Conservation (phyloP, 192 early-diverging fungal genomes). For the Podila epigama region DNA sequence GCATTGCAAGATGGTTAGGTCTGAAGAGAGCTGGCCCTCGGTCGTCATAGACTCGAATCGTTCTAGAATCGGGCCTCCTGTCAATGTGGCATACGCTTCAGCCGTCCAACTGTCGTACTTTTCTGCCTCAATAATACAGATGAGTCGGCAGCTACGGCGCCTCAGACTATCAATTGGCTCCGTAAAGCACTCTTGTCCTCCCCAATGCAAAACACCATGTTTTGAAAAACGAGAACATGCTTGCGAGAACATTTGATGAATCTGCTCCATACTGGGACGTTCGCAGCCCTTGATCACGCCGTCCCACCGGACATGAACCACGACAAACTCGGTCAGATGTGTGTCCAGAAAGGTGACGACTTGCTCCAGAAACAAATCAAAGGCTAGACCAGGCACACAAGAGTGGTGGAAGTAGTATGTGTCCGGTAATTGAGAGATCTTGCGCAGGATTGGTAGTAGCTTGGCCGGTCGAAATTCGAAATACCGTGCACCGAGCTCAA, state of each 20-base stretch:
- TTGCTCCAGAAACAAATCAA: constrained; percentile 25
- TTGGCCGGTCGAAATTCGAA: constrained; percentile 35
- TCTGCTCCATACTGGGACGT: constrained; percentile 4
- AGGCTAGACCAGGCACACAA: constrained; percentile 24
- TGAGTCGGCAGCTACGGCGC: background rate
- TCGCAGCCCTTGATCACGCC: constrained; percentile 13
- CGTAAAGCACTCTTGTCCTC: constrained; percentile 16
- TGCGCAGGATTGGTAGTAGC: constrained; percentile 17
- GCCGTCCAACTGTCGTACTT: constrained; percentile 33
- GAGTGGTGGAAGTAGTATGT: constrained; percentile 32
- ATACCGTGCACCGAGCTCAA: constrained; percentile 21
- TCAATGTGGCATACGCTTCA: constrained; percentile 15
- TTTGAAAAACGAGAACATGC: background rate
- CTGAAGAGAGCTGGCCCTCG: constrained; percentile 13
- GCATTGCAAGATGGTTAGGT: constrained; percentile 24
- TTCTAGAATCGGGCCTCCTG: constrained; percentile 8
- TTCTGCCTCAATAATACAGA: constrained; percentile 18
- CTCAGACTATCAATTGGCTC: constrained; percentile 18
- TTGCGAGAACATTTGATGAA: constrained; percentile 9
- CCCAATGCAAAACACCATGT: background rate
- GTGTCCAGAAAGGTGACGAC: constrained; percentile 12
- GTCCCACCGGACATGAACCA: constrained; percentile 27
- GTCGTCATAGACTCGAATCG: constrained; percentile 28
- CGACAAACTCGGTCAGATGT: constrained; percentile 21
- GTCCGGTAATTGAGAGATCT: constrained; percentile 13